phyloP scores from a whole-genome alignment of 208 protist genomes.

The Acanthamoeba healyi region DNA sequence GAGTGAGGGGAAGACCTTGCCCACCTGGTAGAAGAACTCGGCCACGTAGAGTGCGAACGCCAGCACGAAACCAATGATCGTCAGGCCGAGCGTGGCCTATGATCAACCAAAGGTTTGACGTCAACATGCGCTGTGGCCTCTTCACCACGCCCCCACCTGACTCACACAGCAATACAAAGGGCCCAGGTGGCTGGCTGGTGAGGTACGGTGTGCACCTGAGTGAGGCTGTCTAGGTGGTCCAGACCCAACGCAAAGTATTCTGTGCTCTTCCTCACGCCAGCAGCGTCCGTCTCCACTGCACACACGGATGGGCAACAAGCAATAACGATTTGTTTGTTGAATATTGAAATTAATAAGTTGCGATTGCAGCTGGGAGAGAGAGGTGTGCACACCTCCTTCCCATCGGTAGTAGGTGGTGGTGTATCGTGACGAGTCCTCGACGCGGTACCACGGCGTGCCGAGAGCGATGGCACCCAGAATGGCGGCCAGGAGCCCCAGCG shows the following conservation, averaged over 20 bases:
- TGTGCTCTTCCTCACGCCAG: conserved; percentile 19
- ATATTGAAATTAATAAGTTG: not conserved
- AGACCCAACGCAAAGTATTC: not conserved
- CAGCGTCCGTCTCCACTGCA: not conserved
- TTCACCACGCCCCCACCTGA: too few species aligned
- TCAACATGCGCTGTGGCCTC: too few species aligned
- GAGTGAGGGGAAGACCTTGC: conserved; percentile 30
- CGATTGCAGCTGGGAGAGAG: not conserved
- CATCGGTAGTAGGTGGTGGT: conserved; percentile 13
- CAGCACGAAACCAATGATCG: conserved; percentile 2
- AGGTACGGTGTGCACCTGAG: not conserved
- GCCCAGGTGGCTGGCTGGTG: too few species aligned
- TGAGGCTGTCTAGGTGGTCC: not conserved
- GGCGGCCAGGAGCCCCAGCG: not conserved
- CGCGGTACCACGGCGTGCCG: conserved; percentile 13
- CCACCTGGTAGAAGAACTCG: conserved; percentile 5
- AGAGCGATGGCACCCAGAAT: conserved; percentile 14
- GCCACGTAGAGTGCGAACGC: not conserved
- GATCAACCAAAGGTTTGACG: not conserved
- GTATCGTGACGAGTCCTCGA: conserved; percentile 1
- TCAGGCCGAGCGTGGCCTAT: conserved; percentile 48
- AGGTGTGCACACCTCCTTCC: not conserved
- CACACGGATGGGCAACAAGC: too few species aligned
- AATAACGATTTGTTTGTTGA: not conserved
- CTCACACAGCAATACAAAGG: too few species aligned